A percentile compares a stretch with the other conserved stretches of the same genome.
Evolutionary conservation across 805 yeast species (phyloP).

Genomic region (Metschnikowia borealis): DNA sequence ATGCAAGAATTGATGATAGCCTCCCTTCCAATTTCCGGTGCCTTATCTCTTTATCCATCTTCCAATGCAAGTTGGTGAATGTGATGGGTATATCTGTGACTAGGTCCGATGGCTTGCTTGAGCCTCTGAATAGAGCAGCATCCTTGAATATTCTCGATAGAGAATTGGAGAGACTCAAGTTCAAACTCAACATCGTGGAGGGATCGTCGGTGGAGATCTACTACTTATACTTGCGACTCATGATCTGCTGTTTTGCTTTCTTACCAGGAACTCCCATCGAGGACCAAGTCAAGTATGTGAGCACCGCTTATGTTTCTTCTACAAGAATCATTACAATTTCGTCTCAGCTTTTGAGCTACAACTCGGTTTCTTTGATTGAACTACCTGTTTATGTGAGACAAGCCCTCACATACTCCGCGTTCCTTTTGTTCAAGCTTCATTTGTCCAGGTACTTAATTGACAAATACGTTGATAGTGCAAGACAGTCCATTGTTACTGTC

Average conservation of each 20-base stretch:
- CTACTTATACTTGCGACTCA: conserved; percentile 70
- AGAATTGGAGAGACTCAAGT: conserved; percentile 70
- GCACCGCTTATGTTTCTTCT: conserved; percentile 74
- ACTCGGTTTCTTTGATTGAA: conserved; percentile 68
- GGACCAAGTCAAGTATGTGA: conserved; percentile 81
- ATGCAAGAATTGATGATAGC: conserved; percentile 61
- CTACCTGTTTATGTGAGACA: conserved; percentile 85
- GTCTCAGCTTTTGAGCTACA: conserved; percentile 55
- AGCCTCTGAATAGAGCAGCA: conserved; percentile 77
- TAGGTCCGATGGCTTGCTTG: conserved; percentile 85
- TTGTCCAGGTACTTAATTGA: conserved; percentile 69
- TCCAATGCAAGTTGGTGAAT: conserved; percentile 77
- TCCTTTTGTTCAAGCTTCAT: conserved; percentile 76
- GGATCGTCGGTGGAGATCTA: conserved; percentile 72
- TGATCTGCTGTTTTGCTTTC: conserved; percentile 86
- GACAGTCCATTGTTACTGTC: conserved; percentile 91
- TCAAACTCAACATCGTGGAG: conserved; percentile 58
- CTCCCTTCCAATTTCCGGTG: conserved; percentile 72
- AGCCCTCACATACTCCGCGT: conserved; percentile 75
- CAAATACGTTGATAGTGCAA: conserved; percentile 78
- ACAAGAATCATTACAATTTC: conserved; percentile 78
- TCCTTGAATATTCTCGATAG: conserved; percentile 72
- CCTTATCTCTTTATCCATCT: conserved; percentile 67
- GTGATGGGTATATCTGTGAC: conserved; percentile 85
- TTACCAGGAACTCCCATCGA: conserved; percentile 85